A percentile compares a stretch with the other conserved stretches of the same genome.
phyloP scores from a whole-genome alignment of 176 grass and related monocot species.

The Oryza longistaminata region DNA sequence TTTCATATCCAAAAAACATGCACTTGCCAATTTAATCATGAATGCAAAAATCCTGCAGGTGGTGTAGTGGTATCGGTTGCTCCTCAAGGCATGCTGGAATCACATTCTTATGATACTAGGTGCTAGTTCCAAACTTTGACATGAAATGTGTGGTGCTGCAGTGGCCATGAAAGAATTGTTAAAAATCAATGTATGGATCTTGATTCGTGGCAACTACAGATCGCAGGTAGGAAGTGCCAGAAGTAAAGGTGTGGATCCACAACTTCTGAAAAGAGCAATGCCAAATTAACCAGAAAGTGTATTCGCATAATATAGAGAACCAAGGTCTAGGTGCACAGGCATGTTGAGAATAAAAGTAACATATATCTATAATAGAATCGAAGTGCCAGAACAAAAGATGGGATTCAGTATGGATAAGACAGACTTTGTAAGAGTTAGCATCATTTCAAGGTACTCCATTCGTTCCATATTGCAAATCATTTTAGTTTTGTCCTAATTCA shows the following conservation, averaged over 20 bases:
- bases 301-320: neutral
- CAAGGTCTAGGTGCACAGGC: neutral
- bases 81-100: slow-evolving; percentile 1
- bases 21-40: no score
- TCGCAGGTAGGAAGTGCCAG: neutral
- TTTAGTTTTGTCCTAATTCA: no score
- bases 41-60: neutral
- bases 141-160: neutral
- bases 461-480: no score
- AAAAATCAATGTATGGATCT: neutral
- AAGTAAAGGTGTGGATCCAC: neutral
- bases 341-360: slow-evolving; percentile 1
- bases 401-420: neutral
- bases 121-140: neutral
- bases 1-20: neutral
- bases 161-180: neutral
- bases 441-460: neutral
- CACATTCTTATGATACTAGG: slow-evolving; percentile 7
- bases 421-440: slow-evolving; percentile 1
- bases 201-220: slow-evolving; percentile 10
- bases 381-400: neutral
- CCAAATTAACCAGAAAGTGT: slow-evolving; percentile 8
- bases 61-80: neutral
- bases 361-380: neutral
- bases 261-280: neutral